A percentile compares a stretch with the other conserved stretches of the same genome.
These are phyloP conservation scores for Chlorella sp. DNA, from an alignment of 139 green algal species.

Conservation along the genomic window DNA sequence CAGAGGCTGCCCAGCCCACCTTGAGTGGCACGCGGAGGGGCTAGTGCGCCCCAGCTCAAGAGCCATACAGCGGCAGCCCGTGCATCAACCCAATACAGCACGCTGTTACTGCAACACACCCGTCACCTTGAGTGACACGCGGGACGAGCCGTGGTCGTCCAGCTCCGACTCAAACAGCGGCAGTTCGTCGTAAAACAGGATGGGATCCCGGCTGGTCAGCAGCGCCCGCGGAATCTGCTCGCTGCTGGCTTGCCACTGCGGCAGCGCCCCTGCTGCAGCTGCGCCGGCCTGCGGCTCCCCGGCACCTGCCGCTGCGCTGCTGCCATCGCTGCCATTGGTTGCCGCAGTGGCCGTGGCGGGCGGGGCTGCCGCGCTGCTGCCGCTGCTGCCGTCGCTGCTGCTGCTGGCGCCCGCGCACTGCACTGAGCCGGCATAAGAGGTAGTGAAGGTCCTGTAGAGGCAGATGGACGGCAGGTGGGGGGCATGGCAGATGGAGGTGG, in stretches of 20 bases:
- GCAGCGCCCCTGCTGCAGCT: not conserved
- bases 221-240: constrained; percentile 70
- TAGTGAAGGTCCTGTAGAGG: constrained; percentile 81
- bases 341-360: not conserved
- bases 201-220: constrained; percentile 86
- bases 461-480: too few relatives aligned
- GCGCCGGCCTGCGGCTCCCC: not conserved
- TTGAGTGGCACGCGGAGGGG: too few relatives aligned
- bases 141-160: constrained; percentile 88
- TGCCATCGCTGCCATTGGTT: not conserved
- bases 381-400: too few relatives aligned
- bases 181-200: constrained; percentile 90
- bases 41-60: too few relatives aligned
- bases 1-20: too few relatives aligned
- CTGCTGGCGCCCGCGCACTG: not conserved
- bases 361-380: not conserved
- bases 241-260: constrained; percentile 24
- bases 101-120: too few relatives aligned
- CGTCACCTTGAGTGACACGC: constrained; percentile 54
- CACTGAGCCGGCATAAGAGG: constrained; percentile 70
- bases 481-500: too few relatives aligned
- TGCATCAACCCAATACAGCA: too few relatives aligned
- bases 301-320: not conserved
- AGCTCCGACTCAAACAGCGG: constrained; percentile 91
- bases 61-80: too few relatives aligned